Evolutionary conservation across 441 rosid species (phyloP).

Genomic region (Flueggea neowawraea): DNA sequence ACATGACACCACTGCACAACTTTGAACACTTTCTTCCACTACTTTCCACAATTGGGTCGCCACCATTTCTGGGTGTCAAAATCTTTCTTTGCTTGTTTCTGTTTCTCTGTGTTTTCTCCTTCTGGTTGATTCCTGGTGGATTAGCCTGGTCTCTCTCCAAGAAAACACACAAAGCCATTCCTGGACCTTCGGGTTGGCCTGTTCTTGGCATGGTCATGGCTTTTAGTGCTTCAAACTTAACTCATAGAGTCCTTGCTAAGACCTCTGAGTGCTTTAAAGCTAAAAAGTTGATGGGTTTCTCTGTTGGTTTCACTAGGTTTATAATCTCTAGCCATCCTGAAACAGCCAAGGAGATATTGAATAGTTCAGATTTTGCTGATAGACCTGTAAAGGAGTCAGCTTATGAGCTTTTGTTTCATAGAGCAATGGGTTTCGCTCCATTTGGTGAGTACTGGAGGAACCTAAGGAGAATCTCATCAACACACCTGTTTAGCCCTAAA

Average conservation of each 20-base stretch:
- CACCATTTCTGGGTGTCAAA: constrained; percentile 29
- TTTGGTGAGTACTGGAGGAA: constrained; percentile 81
- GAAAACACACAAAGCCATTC: constrained; percentile 29
- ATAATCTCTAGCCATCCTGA: constrained; percentile 64
- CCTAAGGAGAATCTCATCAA: constrained; percentile 60
- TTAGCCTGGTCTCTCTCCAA: constrained; percentile 67
- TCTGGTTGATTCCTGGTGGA: constrained; percentile 65
- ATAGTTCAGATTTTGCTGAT: constrained; percentile 68
- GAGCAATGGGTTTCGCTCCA: constrained; percentile 88
- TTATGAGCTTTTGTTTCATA: constrained; percentile 67
- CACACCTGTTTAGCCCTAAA: constrained; percentile 70
- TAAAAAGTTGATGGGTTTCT: constrained; percentile 63
- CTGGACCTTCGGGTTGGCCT: constrained; percentile 68
- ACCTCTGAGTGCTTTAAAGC: constrained; percentile 31
- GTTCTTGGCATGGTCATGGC: constrained; percentile 39
- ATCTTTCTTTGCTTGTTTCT: constrained; percentile 24
- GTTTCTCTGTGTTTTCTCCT: constrained; percentile 30
- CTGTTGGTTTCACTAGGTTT: constrained; percentile 66
- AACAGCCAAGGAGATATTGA: constrained; percentile 57
- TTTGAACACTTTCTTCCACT: constrained; percentile 19
- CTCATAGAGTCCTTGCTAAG: constrained; percentile 49
- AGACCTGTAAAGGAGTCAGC: constrained; percentile 82
- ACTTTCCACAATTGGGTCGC: constrained; percentile 14
- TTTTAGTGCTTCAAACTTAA: constrained; percentile 36
- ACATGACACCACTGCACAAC: constrained; percentile 39